Conservation (phyloP, 768 basidiomycete genomes). For the Flagelloscypha sp. region DNA sequence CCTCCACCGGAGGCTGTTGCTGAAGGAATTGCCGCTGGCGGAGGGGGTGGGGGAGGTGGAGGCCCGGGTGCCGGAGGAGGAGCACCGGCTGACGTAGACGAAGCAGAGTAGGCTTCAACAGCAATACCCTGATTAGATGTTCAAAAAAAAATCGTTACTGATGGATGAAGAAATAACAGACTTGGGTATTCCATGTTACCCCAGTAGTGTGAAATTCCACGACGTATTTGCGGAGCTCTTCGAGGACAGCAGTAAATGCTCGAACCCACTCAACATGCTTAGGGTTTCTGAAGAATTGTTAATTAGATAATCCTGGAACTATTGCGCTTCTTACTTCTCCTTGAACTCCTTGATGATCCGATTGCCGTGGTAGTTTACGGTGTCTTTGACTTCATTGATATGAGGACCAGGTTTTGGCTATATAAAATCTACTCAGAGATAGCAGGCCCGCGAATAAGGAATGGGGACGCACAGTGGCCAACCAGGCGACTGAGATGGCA, state of each 20-base stretch:
- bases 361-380: constrained; percentile 82
- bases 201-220: constrained; percentile 82
- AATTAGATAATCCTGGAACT: constrained; percentile 6
- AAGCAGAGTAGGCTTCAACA: constrained; percentile 43
- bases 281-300: constrained; percentile 54
- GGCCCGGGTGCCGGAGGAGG: constrained; percentile 51
- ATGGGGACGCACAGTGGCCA: constrained; percentile 55
- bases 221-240: constrained; percentile 76
- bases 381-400: constrained; percentile 78
- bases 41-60: constrained; percentile 40
- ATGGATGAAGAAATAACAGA: constrained; percentile 19
- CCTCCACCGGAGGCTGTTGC: constrained; percentile 36
- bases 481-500: constrained; percentile 78
- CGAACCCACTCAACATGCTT: constrained; percentile 88
- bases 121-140: constrained; percentile 39
- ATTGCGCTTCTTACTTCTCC: constrained; percentile 58
- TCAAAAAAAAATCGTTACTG: constrained; percentile 5
- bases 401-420: constrained; percentile 76
- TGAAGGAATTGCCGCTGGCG: constrained; percentile 34
- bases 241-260: constrained; percentile 58
- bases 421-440: constrained; percentile 15
- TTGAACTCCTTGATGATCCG: constrained; percentile 89
- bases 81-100: constrained; percentile 23
- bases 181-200: constrained; percentile 82
- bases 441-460: background rate